These are phyloP conservation scores for Pyrenophora teres DNA, from an alignment of 2,329 filamentous ascomycete genomes.

Conservation along the genomic window DNA sequence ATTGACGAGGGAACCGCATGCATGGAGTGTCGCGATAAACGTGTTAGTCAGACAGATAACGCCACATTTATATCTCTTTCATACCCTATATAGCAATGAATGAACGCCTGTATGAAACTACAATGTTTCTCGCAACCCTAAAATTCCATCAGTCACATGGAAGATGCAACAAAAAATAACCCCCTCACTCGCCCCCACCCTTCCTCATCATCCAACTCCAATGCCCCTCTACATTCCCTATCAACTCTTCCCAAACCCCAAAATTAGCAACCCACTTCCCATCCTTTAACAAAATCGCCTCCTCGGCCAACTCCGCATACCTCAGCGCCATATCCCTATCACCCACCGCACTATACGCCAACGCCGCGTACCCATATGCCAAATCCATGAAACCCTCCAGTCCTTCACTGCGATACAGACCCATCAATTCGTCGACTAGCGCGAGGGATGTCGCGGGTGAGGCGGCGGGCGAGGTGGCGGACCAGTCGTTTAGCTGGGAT, in stretches of 20 bases:
- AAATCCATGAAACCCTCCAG: constrained; percentile 48
- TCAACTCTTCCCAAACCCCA: constrained; percentile 39
- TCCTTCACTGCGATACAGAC: constrained; percentile 44
- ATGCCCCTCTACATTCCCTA: constrained; percentile 7
- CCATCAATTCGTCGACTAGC: constrained; percentile 41
- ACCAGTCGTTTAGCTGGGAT: constrained; percentile 39
- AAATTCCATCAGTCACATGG: too few species aligned
- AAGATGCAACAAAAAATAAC: too few species aligned
- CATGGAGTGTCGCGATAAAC: too few species aligned
- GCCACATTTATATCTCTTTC: too few species aligned
- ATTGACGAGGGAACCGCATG: too few species aligned
- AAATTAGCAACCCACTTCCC: constrained; percentile 40
- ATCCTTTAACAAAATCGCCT: constrained; percentile 46
- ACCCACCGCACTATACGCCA: constrained; percentile 47
- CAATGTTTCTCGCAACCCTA: too few species aligned
- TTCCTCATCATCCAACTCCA: constrained; percentile 14
- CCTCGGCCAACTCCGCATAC: constrained; percentile 44
- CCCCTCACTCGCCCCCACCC: too few species aligned
- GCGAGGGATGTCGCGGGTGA: constrained; percentile 12
- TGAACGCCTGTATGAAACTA: too few species aligned
- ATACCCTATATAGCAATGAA: background rate
- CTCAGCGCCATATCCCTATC: constrained; percentile 27
- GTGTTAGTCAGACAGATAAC: too few species aligned
- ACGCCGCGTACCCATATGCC: constrained; percentile 48
- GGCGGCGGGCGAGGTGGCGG: constrained; percentile 9